These are phyloP conservation scores for Globisporangium solare DNA, from an alignment of 352 stramenopile species.

Conservation along the genomic window DNA sequence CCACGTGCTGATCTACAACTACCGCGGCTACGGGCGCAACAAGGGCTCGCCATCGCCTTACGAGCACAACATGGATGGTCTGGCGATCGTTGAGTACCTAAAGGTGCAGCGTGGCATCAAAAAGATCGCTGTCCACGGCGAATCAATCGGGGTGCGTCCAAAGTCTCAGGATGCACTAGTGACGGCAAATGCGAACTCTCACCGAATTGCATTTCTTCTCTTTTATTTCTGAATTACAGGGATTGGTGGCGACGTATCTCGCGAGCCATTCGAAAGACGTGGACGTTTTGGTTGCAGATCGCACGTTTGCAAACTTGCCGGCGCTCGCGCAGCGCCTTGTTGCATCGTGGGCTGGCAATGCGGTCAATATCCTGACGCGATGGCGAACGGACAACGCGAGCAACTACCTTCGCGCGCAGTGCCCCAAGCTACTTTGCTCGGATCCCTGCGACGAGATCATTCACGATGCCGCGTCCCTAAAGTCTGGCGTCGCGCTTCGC, in stretches of 20 bases:
- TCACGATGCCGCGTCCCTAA: conserved; percentile 73
- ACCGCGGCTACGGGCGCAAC: conserved; percentile 80
- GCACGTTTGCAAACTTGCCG: conserved; percentile 75
- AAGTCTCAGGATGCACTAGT: background rate
- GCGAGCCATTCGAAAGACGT: conserved; percentile 53
- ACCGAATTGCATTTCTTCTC: background rate
- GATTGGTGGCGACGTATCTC: conserved; percentile 71
- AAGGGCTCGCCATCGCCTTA: conserved; percentile 50
- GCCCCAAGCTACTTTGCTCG: conserved; percentile 79
- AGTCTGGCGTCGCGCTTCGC: conserved; percentile 67
- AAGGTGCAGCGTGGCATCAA: conserved; percentile 42
- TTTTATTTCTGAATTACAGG: conserved; percentile 11
- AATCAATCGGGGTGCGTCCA: conserved; percentile 63
- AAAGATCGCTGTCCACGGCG: conserved; percentile 72
- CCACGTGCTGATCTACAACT: conserved; percentile 85
- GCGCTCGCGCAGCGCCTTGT: conserved; percentile 78
- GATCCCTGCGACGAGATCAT: conserved; percentile 84
- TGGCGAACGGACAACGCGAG: conserved; percentile 80
- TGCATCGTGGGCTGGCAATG: conserved; percentile 59
- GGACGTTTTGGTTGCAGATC: conserved; percentile 69
- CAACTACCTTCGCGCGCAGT: conserved; percentile 71
- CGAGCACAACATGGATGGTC: conserved; percentile 57
- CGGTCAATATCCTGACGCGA: conserved; percentile 59
- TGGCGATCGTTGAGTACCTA: conserved; percentile 76
- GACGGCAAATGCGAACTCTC: background rate